Evolutionary conservation across 371 early-diverging fungal species (phyloP).

Genomic region (Apophysomyces ossiformis): DNA sequence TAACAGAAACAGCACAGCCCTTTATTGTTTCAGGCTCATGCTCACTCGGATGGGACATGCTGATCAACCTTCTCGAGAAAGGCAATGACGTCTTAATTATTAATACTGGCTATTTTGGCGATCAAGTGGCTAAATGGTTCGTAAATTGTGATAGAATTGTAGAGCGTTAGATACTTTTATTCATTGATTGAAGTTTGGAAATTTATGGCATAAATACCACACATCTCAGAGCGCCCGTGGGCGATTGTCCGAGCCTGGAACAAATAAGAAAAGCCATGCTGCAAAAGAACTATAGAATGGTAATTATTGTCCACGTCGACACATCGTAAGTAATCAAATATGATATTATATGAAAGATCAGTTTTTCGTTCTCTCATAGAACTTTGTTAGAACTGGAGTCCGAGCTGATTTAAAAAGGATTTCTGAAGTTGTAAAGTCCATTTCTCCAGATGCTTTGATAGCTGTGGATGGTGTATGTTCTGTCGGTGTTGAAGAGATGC

Average conservation of each 20-base stretch:
- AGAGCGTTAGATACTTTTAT: neutral
- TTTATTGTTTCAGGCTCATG: conserved; percentile 95
- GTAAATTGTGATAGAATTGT: neutral
- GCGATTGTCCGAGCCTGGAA: conserved; percentile 70
- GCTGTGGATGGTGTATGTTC: conserved; percentile 97
- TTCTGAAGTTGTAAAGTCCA: conserved; percentile 71
- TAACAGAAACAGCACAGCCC: conserved; percentile 86
- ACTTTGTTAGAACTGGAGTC: conserved; percentile 74
- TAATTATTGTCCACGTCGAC: conserved; percentile 96
- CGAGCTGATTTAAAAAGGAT: conserved; percentile 81
- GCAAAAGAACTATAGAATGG: conserved; percentile 75
- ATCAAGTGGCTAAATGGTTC: conserved; percentile 92
- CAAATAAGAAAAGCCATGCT: conserved; percentile 57
- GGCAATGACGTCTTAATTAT: conserved; percentile 88
- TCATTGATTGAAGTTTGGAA: conserved; percentile 61
- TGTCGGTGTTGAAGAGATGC: conserved; percentile 91
- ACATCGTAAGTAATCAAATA: conserved; percentile 70
- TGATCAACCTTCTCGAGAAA: conserved; percentile 88
- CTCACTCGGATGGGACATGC: conserved; percentile 95
- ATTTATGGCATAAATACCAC: conserved; percentile 90
- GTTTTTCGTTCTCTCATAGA: neutral
- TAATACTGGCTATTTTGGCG: conserved; percentile 95
- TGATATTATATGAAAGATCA: too few relatives aligned
- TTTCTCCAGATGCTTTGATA: conserved; percentile 90
- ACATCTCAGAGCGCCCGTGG: conserved; percentile 68